A percentile compares a stretch with the other conserved stretches of the same genome.
Evolutionary conservation across 179 eudicot genomes (phyloP).

Genomic region (Beta lomatogona): DNA sequence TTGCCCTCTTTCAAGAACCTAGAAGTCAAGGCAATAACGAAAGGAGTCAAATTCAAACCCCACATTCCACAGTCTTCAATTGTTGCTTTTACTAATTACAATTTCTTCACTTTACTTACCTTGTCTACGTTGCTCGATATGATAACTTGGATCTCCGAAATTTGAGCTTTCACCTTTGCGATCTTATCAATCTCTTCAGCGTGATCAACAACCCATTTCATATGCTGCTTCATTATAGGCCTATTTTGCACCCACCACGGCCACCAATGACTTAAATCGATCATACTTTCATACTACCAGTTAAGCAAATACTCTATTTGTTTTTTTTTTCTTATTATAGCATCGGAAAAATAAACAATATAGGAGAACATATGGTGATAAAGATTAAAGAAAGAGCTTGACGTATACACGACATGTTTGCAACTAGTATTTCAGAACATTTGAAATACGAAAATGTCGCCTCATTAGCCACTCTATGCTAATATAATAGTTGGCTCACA

Average conservation of each 20-base stretch:
- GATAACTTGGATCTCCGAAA: constrained; percentile 64
- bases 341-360: no score
- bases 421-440: no score
- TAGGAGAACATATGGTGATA: no score
- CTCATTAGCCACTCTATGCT: no score
- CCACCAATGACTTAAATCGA: not conserved
- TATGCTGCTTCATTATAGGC: constrained; percentile 69
- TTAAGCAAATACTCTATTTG: no score
- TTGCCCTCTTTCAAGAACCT: constrained; percentile 57
- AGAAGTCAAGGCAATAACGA: constrained; percentile 14
- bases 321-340: no score
- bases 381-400: no score
- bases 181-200: constrained; percentile 69
- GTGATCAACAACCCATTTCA: constrained; percentile 68
- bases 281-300: not conserved
- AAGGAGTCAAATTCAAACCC: no score
- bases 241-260: constrained; percentile 30
- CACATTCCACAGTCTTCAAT: not conserved
- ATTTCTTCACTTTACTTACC: constrained; percentile 31
- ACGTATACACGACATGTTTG: no score
- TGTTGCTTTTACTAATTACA: not conserved
- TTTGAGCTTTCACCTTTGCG: constrained; percentile 64
- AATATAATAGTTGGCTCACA: no score
- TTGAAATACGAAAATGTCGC: no score
- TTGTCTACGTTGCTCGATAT: constrained; percentile 69